These are phyloP conservation scores for Lophium mytilinum DNA, from an alignment of 495 filamentous ascomycete genomes.

Conservation along the genomic window DNA sequence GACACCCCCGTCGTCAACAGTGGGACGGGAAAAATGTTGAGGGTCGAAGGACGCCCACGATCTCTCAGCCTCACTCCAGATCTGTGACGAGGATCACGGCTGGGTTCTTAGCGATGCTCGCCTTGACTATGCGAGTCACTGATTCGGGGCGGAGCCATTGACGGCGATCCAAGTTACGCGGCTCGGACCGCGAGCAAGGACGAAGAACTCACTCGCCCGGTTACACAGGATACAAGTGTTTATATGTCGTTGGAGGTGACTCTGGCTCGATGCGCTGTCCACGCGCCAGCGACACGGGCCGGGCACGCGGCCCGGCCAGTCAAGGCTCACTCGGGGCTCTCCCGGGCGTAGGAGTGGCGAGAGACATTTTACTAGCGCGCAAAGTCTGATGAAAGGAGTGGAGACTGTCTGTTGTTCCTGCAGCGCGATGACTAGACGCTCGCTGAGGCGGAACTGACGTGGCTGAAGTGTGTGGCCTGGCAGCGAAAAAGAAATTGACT, in stretches of 20 bases:
- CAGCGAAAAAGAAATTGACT: neutral
- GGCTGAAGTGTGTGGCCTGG: constrained; percentile 10
- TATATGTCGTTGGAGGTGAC: constrained; percentile 20
- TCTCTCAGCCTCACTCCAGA: neutral
- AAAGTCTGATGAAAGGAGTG: constrained; percentile 6
- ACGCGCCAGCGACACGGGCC: constrained; percentile 1
- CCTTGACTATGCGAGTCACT: neutral
- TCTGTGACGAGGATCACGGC: neutral
- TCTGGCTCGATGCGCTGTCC: constrained; percentile 5
- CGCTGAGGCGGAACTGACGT: constrained; percentile 23
- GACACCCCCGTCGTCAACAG: neutral
- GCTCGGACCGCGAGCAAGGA: neutral
- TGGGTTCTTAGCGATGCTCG: neutral
- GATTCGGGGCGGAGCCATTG: neutral
- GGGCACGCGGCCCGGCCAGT: neutral
- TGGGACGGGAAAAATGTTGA: neutral
- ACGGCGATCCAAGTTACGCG: neutral
- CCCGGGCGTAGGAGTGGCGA: neutral
- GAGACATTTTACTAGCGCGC: constrained; percentile 11
- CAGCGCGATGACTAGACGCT: constrained; percentile 8
- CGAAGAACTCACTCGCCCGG: neutral
- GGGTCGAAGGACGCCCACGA: neutral
- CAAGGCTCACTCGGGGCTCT: neutral
- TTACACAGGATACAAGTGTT: constrained; percentile 18
- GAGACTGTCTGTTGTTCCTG: constrained; percentile 22